A percentile compares a stretch with the other conserved stretches of the same genome.
phyloP scores from a whole-genome alignment of 345 rosid genomes.

The Gossypium stocksii region DNA sequence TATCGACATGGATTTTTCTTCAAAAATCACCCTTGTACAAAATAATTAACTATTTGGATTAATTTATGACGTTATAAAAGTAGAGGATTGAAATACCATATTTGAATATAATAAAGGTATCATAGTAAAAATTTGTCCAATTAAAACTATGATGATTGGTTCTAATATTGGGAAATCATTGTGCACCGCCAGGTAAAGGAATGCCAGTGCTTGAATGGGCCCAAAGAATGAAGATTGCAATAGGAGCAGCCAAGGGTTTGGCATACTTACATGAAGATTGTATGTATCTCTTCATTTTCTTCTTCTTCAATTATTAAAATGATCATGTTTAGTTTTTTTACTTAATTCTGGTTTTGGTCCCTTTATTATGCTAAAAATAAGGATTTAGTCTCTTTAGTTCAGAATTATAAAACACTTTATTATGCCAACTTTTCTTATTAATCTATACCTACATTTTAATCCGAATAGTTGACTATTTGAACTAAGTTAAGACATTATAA shows the following conservation, averaged over 20 bases:
- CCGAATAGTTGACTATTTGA: not conserved
- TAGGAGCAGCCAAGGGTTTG: conserved; percentile 96
- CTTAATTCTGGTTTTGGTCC: not conserved
- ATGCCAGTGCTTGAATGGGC: conserved; percentile 72
- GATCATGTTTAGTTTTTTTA: not conserved
- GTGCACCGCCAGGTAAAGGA: conserved; percentile 39
- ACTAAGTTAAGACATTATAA: not conserved
- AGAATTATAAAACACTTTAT: no score
- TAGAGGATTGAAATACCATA: no score
- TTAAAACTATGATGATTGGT: not conserved
- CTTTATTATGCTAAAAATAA: not conserved
- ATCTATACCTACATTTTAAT: not conserved
- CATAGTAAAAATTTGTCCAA: no score
- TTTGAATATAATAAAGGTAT: no score
- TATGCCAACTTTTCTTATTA: no score
- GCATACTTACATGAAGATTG: conserved; percentile 97
- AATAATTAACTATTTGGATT: no score
- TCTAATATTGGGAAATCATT: not conserved
- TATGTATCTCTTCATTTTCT: conserved; percentile 34
- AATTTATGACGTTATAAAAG: no score
- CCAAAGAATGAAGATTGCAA: conserved; percentile 74
- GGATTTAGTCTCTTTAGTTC: not conserved
- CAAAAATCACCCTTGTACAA: no score
- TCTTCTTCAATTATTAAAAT: not conserved
- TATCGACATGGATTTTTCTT: no score